Base-by-base conservation (phyloP, 768 basidiomycete species). In the Butyriboletus loyo region DNA sequence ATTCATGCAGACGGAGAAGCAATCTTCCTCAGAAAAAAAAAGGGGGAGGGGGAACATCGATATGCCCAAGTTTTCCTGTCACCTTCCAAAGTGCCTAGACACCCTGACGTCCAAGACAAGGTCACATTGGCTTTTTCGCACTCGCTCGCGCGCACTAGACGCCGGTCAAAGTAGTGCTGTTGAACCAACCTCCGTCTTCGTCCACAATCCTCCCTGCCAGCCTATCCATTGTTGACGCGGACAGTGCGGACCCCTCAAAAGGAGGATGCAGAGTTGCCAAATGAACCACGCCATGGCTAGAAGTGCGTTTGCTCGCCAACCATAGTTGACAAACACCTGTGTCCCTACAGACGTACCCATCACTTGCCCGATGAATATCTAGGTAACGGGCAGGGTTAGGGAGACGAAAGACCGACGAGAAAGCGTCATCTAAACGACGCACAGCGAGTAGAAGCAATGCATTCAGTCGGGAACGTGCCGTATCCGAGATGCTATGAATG, bases 301-400 rank as follows among this genome's bases (percentile, higher is more conserved):
- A 19, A 74, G 75, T 0, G 85, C 83, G 0, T 77, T 77, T 0
- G 84, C 73, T 30, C 81, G 73, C 86, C 87, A 90, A 17, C 89
- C 89, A 56, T 78, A 72, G 9, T 72, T 54, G 30, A 85, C 75
- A 67, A 89, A 93, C 6, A 91, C 77, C 44, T 79, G 66, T 0
- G 87, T 86, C n/a, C 87, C 84, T 2, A 83, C 84, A 0, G 87
- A 76, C 1, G 88, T 89, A 24, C 89, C 89, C 69, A 86, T 83
- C 7, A 90, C 84, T 72, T 91, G 89, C 0, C 89, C 89, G 27
- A 87, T 76, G 66, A 89, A 89, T 32, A 85, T 59, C 67, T 74
- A 41, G 27, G 31, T 21, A 37, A 28, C n/a, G 4, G 27, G 9
- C 15, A 21, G 27, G n/a, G 25, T 52, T 2, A 32, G 25, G 25